phyloP scores from a whole-genome alignment of 208 protist species.

The Acanthamoeba lenticulata region DNA sequence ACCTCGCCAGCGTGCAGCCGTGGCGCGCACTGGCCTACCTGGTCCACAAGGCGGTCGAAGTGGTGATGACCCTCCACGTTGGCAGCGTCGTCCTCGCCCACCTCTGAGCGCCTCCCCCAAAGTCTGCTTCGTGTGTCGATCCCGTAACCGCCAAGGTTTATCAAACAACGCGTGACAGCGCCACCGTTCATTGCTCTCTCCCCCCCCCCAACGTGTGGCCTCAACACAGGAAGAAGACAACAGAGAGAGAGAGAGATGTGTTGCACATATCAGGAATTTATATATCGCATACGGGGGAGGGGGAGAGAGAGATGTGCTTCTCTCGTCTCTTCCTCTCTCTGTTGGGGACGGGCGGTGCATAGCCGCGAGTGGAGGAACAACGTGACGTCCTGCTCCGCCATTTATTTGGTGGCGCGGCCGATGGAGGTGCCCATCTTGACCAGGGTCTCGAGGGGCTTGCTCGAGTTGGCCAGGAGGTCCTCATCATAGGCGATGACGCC shows the following conservation, averaged over 20 bases:
- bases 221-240: no score
- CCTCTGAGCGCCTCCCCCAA: not conserved
- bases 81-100: not conserved
- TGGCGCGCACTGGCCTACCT: not conserved
- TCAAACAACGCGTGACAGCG: no score
- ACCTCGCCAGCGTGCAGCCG: not conserved
- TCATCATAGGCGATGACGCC: constrained; percentile 79
- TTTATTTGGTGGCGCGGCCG: constrained; percentile 3
- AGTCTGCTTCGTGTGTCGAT: not conserved
- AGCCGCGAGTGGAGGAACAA: not conserved
- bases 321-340: no score
- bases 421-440: constrained; percentile 63
- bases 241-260: no score
- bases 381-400: not conserved
- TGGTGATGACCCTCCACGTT: not conserved
- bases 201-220: no score
- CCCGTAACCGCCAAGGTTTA: not conserved
- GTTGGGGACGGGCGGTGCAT: not conserved
- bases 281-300: no score
- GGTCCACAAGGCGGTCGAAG: not conserved
- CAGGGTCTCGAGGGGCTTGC: constrained; percentile 67
- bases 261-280: no score
- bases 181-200: no score
- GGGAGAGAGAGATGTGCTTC: no score
- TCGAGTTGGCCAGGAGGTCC: constrained; percentile 84